Conservation (phyloP, 345 rosid species). For the Gossypium arboreum region DNA sequence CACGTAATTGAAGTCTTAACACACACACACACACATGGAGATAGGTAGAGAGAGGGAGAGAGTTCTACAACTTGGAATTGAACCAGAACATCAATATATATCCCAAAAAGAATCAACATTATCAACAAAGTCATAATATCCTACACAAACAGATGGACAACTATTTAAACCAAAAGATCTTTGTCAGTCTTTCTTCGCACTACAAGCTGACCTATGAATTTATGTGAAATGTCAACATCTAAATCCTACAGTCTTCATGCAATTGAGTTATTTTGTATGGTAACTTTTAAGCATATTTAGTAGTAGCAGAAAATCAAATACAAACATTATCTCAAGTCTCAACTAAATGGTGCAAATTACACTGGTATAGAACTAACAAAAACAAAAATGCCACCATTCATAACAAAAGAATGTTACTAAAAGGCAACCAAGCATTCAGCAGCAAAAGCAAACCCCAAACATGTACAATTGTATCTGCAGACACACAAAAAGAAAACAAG, state of each 20-base stretch:
- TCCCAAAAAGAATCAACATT: neutral
- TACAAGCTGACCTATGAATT: no score
- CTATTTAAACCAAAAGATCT: neutral
- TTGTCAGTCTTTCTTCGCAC: neutral
- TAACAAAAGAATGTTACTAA: neutral
- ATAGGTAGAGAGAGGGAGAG: no score
- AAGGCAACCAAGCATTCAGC: neutral
- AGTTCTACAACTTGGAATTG: no score
- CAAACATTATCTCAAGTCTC: neutral
- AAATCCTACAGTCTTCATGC: neutral
- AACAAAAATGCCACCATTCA: neutral
- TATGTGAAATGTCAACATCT: neutral
- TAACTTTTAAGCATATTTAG: neutral
- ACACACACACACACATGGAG: no score
- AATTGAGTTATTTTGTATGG: neutral
- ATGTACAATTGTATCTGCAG: neutral
- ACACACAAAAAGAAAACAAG: neutral
- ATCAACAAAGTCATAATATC: neutral
- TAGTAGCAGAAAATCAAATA: neutral
- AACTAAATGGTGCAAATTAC: neutral
- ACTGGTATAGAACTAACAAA: neutral
- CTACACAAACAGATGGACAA: neutral
- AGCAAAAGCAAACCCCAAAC: neutral
- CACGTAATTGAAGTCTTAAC: neutral
- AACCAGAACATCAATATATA: neutral